Percentiles rank a stretch among this genome's conserved stretches.
phyloP scores from a whole-genome alignment of 1,284 basidiomycete genomes.

The Trichosporon ovoides region DNA sequence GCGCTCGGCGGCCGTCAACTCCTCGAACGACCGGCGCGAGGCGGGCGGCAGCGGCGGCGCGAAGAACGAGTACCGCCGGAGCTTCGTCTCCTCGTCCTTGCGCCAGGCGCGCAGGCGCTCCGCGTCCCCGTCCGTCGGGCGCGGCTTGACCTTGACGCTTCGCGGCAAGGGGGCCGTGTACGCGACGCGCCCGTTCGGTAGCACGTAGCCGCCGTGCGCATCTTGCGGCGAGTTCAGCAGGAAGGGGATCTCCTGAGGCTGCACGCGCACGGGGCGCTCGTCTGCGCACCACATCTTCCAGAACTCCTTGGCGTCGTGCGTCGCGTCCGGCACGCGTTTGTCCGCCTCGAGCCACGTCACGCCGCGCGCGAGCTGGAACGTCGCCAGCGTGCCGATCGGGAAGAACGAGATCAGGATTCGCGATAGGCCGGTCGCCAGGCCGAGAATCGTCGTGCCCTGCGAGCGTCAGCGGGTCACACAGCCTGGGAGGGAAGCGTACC shows the following conservation, averaged over 20 bases:
- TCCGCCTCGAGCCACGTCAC: constrained; percentile 29
- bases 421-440: constrained; percentile 36
- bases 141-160: constrained; percentile 5
- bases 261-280: constrained; percentile 27
- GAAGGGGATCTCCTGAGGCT: constrained; percentile 19
- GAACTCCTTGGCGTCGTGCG: constrained; percentile 38
- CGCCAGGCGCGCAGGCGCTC: constrained; percentile 8
- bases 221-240: constrained; percentile 19
- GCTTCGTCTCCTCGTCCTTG: background rate
- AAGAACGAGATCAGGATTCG: constrained; percentile 47
- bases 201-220: constrained; percentile 20
- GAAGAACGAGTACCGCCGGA: constrained; percentile 23
- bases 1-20: constrained; percentile 46
- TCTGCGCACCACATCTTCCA: constrained; percentile 44
- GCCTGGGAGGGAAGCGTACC: constrained; percentile 22
- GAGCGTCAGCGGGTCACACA: background rate
- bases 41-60: constrained; percentile 34
- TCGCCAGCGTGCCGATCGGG: constrained; percentile 39
- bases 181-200: constrained; percentile 30
- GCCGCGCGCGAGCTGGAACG: constrained; percentile 24
- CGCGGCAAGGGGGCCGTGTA: constrained; percentile 24
- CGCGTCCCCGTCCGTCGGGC: constrained; percentile 8
- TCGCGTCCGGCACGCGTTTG: constrained; percentile 24
- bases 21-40: constrained; percentile 29
- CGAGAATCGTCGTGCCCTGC: constrained; percentile 52